These are phyloP conservation scores for Cladophialophora yegresii DNA, from an alignment of 2,329 filamentous ascomycete species.

Conservation along the genomic window DNA sequence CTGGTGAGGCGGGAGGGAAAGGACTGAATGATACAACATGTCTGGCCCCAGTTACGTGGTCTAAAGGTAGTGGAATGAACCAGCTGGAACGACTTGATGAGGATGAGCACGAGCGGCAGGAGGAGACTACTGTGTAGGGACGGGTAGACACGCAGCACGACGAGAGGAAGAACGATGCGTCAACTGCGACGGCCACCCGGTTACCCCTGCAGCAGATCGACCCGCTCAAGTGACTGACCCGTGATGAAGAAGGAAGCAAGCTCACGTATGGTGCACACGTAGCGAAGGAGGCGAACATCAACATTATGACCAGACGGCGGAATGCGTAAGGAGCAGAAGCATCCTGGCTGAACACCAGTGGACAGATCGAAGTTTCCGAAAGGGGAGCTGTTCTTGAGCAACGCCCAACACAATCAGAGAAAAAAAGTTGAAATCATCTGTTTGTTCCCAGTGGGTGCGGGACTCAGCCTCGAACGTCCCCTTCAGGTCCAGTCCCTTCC, in stretches of 20 bases:
- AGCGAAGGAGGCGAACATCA: neutral
- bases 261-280: neutral
- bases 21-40: neutral
- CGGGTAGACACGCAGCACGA: neutral
- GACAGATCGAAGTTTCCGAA: neutral
- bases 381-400: neutral
- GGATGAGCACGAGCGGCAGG: neutral
- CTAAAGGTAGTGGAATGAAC: neutral
- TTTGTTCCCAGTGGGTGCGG: neutral
- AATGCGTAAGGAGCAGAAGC: neutral
- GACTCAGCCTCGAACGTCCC: neutral
- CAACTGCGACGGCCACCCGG: neutral
- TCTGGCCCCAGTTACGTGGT: neutral
- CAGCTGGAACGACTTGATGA: neutral
- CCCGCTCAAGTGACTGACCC: neutral
- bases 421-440: slow-evolving; percentile 4
- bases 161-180: neutral
- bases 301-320: neutral
- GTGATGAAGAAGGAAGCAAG: neutral
- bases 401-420: neutral
- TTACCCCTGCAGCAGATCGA: neutral
- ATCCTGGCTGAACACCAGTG: neutral
- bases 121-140: neutral
- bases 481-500: neutral
- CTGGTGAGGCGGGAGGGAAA: neutral